phyloP scores from a whole-genome alignment of 257 asterid species.

The Eustoma russellianum region DNA sequence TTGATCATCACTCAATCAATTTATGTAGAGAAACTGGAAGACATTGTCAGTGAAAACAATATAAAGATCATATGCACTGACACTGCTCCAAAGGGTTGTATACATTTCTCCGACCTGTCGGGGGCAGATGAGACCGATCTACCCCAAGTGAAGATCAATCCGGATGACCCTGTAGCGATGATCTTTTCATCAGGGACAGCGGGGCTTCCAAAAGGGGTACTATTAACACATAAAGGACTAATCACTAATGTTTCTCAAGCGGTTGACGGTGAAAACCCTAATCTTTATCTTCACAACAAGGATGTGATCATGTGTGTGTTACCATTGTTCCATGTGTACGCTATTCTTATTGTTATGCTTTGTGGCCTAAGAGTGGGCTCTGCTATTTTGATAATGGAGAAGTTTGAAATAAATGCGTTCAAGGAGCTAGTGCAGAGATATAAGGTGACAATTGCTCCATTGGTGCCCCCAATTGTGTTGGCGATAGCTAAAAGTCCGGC shows the following conservation, averaged over 20 bases:
- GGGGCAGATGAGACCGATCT: constrained; percentile 18
- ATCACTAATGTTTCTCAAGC: constrained; percentile 31
- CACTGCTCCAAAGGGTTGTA: constrained; percentile 2
- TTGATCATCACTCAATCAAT: constrained; percentile 42
- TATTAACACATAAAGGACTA: constrained; percentile 32
- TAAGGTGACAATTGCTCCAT: constrained; percentile 31
- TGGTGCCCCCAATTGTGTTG: constrained; percentile 32
- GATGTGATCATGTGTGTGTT: constrained; percentile 32
- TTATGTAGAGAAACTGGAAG: constrained; percentile 24
- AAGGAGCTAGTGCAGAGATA: constrained; percentile 22
- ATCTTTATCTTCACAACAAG: constrained; percentile 20
- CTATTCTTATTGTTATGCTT: constrained; percentile 22
- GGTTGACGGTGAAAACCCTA: constrained; percentile 34
- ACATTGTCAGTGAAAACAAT: constrained; percentile 4
- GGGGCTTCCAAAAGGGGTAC: constrained; percentile 5
- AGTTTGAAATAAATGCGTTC: constrained; percentile 22
- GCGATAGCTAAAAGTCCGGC: constrained; percentile 25
- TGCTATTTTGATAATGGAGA: constrained; percentile 26
- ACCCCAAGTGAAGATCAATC: too few species aligned
- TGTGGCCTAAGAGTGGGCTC: constrained; percentile 33
- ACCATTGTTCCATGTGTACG: constrained; percentile 31
- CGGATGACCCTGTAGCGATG: too few species aligned
- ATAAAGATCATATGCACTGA: constrained; percentile 29
- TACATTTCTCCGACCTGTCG: constrained; percentile 24
- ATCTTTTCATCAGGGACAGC: too few species aligned